Evolutionary conservation across 1,284 basidiomycete genomes (phyloP).

Genomic region (Pseudozyma tsukubaensis): DNA sequence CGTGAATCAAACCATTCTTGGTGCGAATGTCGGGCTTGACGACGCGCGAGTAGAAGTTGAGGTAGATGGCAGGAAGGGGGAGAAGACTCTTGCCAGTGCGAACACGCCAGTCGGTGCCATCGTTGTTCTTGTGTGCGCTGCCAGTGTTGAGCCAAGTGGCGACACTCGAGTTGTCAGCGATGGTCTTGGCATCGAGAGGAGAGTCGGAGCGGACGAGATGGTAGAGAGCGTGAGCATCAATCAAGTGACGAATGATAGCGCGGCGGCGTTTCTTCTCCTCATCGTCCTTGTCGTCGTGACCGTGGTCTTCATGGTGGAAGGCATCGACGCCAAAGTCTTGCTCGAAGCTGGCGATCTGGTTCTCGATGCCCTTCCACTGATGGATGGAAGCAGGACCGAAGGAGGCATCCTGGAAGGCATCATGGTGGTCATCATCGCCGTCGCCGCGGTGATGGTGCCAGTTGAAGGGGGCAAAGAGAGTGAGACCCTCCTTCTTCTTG

Average conservation of each 20-base stretch:
- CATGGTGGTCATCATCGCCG: constrained; percentile 22
- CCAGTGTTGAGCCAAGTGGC: constrained; percentile 72
- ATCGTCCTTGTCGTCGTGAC: constrained; percentile 69
- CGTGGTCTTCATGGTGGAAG: constrained; percentile 7
- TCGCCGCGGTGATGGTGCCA: constrained; percentile 50
- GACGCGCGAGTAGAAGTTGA: constrained; percentile 76
- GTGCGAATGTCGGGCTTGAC: constrained; percentile 70
- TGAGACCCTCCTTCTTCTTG: constrained; percentile 44
- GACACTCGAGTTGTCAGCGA: constrained; percentile 75
- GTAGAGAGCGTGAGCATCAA: constrained; percentile 75
- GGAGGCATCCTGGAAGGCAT: constrained; percentile 15
- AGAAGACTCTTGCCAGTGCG: constrained; percentile 72
- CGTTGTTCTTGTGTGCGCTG: constrained; percentile 58
- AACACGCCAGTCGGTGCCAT: constrained; percentile 74
- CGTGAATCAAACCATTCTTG: constrained; percentile 77
- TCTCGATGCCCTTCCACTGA: constrained; percentile 36
- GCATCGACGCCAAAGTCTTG: constrained; percentile 11
- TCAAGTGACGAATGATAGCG: constrained; percentile 71
- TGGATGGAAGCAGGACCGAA: constrained; percentile 41
- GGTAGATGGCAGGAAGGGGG: constrained; percentile 69
- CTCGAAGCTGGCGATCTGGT: constrained; percentile 43
- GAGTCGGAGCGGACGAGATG: constrained; percentile 74
- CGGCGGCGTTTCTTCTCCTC: constrained; percentile 73
- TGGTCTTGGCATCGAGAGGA: constrained; percentile 69
- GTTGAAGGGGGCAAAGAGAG: constrained; percentile 59